A percentile compares a stretch with the other conserved stretches of the same genome.
Conservation (phyloP, 768 basidiomycete species). For the Auriculariales sp. region DNA sequence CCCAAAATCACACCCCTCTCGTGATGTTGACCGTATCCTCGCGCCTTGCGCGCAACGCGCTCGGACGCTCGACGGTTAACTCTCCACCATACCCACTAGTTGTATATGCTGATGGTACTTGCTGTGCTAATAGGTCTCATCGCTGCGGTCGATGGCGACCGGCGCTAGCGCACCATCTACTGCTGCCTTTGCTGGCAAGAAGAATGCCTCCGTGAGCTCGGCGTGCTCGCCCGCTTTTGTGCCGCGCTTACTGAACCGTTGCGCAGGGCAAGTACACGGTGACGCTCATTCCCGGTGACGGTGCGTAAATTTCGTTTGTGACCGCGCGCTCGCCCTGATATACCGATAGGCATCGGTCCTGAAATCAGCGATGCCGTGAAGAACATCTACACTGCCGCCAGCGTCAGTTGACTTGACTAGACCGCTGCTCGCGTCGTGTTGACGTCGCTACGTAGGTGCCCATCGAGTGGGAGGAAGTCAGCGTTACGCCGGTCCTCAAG, state of each 20-base stretch:
- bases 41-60: conserved; percentile 34
- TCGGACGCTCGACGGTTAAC: conserved; percentile 34
- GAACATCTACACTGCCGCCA: conserved; percentile 79
- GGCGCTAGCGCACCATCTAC: conserved; percentile 37
- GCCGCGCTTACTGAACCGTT: conserved; percentile 4
- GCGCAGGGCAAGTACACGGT: conserved; percentile 94
- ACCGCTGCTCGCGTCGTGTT: background rate
- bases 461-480: conserved; percentile 98
- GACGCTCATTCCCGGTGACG: conserved; percentile 93
- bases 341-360: conserved; percentile 76
- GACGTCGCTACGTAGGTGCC: conserved; percentile 51
- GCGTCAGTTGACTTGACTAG: conserved; percentile 27
- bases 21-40: conserved; percentile 45
- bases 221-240: conserved; percentile 1
- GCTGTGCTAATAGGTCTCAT: conserved; percentile 7
- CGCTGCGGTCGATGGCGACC: background rate
- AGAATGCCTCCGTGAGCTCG: conserved; percentile 63
- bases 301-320: conserved; percentile 28
- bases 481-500: conserved; percentile 85
- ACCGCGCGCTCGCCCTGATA: conserved; percentile 6
- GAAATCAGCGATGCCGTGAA: conserved; percentile 97
- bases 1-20: conserved; percentile 17
- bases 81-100: background rate
- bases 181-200: conserved; percentile 81
- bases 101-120: conserved; percentile 6